These are phyloP conservation scores for Jacaranda copaia DNA, from an alignment of 257 asterid genomes.

Conservation along the genomic window DNA sequence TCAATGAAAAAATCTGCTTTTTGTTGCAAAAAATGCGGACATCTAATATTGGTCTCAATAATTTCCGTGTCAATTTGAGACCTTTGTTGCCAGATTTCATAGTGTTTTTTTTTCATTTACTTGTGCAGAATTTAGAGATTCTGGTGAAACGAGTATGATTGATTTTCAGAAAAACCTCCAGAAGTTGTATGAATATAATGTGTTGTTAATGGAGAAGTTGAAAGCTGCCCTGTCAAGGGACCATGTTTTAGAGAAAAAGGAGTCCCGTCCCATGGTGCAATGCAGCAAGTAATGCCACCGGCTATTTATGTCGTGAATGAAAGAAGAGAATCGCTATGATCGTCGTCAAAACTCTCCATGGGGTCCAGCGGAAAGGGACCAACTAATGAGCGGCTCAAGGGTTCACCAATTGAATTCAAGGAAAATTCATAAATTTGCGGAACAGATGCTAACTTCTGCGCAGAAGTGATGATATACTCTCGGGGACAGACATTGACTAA, in stretches of 20 bases:
- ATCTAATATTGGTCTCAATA: background rate
- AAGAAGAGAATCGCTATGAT: background rate
- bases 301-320: conserved; percentile 1
- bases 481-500: background rate
- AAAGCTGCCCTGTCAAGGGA: conserved; percentile 46
- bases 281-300: background rate
- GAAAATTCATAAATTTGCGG: conserved; percentile 6
- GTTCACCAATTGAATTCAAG: conserved; percentile 5
- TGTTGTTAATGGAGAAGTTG: conserved; percentile 57
- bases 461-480: background rate
- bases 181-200: conserved; percentile 57
- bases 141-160: conserved; percentile 47
- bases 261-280: conserved; percentile 28
- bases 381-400: background rate
- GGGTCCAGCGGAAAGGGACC: background rate
- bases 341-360: conserved; percentile 4
- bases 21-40: background rate
- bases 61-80: background rate
- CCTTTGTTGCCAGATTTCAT: conserved; percentile 1
- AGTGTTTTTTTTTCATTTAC: conserved; percentile 2
- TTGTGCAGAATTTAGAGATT: conserved; percentile 47
- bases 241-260: conserved; percentile 41
- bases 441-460: background rate
- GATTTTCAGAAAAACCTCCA: conserved; percentile 63
- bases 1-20: background rate